Base-by-base conservation (phyloP, 257 asterid genomes). In the Schizonepeta tenuifolia region DNA sequence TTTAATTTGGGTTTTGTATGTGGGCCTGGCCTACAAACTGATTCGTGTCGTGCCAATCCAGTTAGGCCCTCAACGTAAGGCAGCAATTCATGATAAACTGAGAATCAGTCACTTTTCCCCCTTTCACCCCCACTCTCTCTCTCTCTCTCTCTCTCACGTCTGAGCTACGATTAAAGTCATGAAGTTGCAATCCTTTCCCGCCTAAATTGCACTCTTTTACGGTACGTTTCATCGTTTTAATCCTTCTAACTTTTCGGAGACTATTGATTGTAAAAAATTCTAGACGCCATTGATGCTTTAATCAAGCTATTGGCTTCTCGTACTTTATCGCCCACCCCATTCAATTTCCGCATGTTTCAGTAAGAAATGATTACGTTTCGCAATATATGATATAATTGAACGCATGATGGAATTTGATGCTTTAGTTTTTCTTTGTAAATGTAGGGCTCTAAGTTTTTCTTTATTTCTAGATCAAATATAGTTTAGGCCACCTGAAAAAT, bases 141-240 rank as follows among this genome's bases (percentile, higher is more conserved):
- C 68, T 65, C 70, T 49, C 81, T 6, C 70, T 17, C 77, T 6
- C 53, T 15, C 9, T 15, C 56, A 50, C 13, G 2, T 65, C 61
- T 51, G 50, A 67, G 31, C 63, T 58, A 46, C 69, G n/a, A 58
- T 46, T 54, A 2, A 3, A 66, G 20, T n/a, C 18, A 75, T 66
- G 72, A 77, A 59, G 75, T 75, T 71, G 43, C 51, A 50, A 51
- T 26, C 71, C 3, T 47, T 54, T 43, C 71, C 73, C 49, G 24
- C 69, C 53, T 80, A 67, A 71, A 41, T 62, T 57, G 20, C 5
- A 54, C 26, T 17, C 47, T n/a, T 7, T 24, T 15, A 20, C 65
- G 71, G 79, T 76, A 71, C 43, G 6, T 1, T 9, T 31, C 11
- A 26, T 28, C 10, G 54, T 17, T 17, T 36, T 53, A 18, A 68